Base-by-base conservation (phyloP, 208 protist genomes). In the Leishmania guyanensis region DNA sequence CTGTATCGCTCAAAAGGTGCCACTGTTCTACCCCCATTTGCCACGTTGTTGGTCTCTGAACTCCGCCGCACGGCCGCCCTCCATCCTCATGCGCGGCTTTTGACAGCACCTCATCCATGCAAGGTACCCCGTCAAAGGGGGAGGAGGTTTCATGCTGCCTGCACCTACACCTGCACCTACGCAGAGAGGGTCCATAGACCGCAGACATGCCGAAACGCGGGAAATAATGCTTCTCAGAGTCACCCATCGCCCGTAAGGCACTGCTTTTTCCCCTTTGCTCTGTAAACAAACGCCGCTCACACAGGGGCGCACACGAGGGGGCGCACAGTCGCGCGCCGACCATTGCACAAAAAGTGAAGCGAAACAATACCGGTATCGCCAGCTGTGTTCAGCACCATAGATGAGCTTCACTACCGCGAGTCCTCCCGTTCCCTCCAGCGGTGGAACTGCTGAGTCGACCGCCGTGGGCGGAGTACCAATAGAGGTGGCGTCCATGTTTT, bases 401-500 rank as follows among this genome's bases (percentile, higher is more conserved):
- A 73, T 73, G 68, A 73, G 46, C 68, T 73, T n/a, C 39, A 16
- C 43, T n/a, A 12, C 26, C 46, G 43, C 68, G 26, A 77, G 51
- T 14, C 72, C 72, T 22, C 39, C 84, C 14, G 75, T 85, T 56
- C 82, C 74, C 58, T 79, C 78, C 20, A 83, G 68, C 39, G 43
- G 68, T 36, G 68, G 46, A 33, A n/a, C 68, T 22, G 20, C 20
- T 73, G 68, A 46, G 22, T 73, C 50, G 51, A 46, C n/a, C 17
- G 65, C 54, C n/a, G 72, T 12, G 29, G 77, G 83, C 26, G 58
- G 14, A 0, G 43, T 75, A 29, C 86, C 90, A 0, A 81, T 91
- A 8, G 89, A 95, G 83, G 89, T 95, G 51, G 88, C 89, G 8
- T 86, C 91, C n/a, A 81, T 91, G 69, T 94, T 97, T 73, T 96